phyloP scores from a whole-genome alignment of 148 eudicot genomes.

The Amaranthus palmeri region DNA sequence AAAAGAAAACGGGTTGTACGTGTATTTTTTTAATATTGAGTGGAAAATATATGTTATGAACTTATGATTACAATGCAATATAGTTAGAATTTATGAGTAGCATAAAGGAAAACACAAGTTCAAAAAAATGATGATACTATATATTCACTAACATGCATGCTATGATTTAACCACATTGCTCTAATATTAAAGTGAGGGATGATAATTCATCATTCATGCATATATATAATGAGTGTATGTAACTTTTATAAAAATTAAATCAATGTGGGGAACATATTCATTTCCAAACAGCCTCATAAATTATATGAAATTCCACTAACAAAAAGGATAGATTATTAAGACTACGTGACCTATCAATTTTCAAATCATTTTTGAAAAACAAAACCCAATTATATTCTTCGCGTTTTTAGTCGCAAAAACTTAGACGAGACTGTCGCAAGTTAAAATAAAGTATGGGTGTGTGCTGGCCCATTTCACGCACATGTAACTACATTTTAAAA shows the following conservation, averaged over 20 bases:
- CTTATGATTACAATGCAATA: conserved; percentile 7
- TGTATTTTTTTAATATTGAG: neutral
- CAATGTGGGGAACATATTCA: conserved; percentile 29
- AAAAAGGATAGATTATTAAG: neutral
- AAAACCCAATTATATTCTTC: no score
- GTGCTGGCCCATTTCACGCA: no score
- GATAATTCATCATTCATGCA: neutral
- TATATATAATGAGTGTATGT: conserved; percentile 13
- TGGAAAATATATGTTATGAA: neutral
- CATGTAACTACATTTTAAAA: no score
- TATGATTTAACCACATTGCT: conserved; percentile 17
- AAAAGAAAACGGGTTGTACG: no score
- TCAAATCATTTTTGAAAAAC: no score
- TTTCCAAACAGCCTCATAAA: conserved; percentile 20
- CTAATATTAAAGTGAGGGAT: conserved; percentile 1
- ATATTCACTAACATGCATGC: conserved; percentile 21
- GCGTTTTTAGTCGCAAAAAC: no score
- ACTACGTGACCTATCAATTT: no score
- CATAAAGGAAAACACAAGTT: conserved; percentile 13
- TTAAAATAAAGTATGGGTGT: no score
- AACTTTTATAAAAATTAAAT: conserved; percentile 12
- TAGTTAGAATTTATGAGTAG: neutral
- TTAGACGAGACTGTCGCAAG: no score
- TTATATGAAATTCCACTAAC: conserved; percentile 5
- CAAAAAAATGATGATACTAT: conserved; percentile 20